A percentile compares a stretch with the other conserved stretches of the same genome.
Conservation (phyloP, 139 green algal genomes). For the Tetradesmus obliquus region DNA sequence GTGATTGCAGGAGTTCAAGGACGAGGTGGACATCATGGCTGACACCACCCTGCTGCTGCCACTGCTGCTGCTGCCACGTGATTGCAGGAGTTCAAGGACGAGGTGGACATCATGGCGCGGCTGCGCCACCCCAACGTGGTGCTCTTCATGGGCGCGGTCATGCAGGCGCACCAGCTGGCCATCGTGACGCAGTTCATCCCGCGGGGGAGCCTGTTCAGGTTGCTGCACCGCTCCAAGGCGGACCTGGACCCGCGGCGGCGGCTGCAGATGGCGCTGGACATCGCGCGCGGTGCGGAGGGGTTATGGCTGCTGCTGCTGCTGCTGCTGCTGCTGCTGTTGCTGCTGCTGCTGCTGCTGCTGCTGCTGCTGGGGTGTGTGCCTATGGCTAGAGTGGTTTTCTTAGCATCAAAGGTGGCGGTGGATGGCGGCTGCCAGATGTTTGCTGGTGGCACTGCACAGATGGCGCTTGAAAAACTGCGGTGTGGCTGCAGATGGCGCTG, state of each 20-base stretch:
- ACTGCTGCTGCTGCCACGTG: too few species aligned
- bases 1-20: slow-evolving; percentile 68
- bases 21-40: slow-evolving; percentile 78
- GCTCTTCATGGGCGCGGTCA: slow-evolving; percentile 81
- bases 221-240: slow-evolving; percentile 72
- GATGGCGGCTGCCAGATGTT: too few species aligned
- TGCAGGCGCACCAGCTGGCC: slow-evolving; percentile 65
- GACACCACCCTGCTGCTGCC: background rate
- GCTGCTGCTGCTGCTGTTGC: too few species aligned
- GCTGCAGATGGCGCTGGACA: slow-evolving; percentile 87
- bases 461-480: slow-evolving; percentile 65
- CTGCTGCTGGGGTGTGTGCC: too few species aligned
- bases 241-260: slow-evolving; percentile 70
- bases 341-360: too few species aligned
- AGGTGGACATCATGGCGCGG: slow-evolving; percentile 76
- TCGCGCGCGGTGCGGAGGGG: slow-evolving; percentile 66
- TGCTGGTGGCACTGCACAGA: too few species aligned
- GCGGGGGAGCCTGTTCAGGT: slow-evolving; percentile 76
- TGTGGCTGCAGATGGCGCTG: slow-evolving; percentile 80
- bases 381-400: background rate
- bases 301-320: too few species aligned
- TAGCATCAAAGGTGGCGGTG: too few species aligned
- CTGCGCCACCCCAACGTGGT: slow-evolving; percentile 86
- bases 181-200: slow-evolving; percentile 87
- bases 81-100: slow-evolving; percentile 72